Percentiles rank a stretch among this genome's conserved stretches.
These are phyloP conservation scores for Naganishia cerealis DNA, from an alignment of 1,284 basidiomycete genomes.

Conservation along the genomic window DNA sequence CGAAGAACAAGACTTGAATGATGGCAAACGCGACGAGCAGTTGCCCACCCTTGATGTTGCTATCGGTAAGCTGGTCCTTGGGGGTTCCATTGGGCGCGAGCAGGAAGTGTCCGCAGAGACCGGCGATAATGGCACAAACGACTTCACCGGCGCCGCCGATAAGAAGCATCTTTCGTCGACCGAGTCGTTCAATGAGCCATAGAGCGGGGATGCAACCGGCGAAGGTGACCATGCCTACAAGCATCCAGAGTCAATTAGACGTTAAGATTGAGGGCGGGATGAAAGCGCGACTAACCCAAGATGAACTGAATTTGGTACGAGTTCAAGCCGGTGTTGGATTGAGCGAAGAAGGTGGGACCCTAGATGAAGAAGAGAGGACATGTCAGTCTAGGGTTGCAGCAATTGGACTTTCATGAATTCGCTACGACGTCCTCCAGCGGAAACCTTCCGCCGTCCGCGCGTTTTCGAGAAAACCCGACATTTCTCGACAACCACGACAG, in stretches of 20 bases:
- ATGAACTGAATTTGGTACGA: conserved; percentile 73
- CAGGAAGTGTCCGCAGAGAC: conserved; percentile 68
- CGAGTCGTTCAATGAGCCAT: conserved; percentile 48
- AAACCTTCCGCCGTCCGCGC: no score
- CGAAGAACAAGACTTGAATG: conserved; percentile 70
- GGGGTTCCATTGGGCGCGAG: conserved; percentile 62
- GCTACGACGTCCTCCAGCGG: no score
- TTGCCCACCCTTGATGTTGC: conserved; percentile 61
- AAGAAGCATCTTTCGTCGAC: conserved; percentile 57
- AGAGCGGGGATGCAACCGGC: conserved; percentile 47
- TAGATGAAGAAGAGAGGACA: background rate
- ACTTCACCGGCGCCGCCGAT: conserved; percentile 67
- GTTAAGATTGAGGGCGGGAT: conserved; percentile 44
- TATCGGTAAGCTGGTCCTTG: conserved; percentile 45
- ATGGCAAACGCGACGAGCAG: conserved; percentile 70
- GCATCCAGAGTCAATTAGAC: no score
- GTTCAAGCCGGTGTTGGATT: conserved; percentile 65
- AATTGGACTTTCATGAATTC: no score
- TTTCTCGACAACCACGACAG: no score
- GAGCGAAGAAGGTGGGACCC: conserved; percentile 78
- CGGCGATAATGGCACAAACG: conserved; percentile 54
- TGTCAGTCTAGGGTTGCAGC: background rate
- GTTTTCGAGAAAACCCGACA: no score
- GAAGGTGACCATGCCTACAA: conserved; percentile 41
- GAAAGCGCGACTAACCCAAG: conserved; percentile 63